phyloP scores from a whole-genome alignment of 768 basidiomycete species.

The Lentinula edodes region DNA sequence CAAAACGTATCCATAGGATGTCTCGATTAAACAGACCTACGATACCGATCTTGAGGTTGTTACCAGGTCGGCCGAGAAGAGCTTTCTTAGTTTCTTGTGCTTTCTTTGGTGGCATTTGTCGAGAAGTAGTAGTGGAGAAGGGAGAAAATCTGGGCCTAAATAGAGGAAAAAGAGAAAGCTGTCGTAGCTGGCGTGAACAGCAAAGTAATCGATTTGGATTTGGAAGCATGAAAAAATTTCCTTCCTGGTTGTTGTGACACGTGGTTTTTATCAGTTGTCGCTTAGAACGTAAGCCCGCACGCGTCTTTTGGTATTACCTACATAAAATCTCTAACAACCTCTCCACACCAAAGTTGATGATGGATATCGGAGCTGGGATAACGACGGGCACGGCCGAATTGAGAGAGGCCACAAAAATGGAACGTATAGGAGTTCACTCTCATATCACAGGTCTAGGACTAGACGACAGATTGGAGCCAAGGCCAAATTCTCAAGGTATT shows the following conservation, averaged over 20 bases:
- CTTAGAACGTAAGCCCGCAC: background rate
- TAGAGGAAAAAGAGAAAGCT: background rate
- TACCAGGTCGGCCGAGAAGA: conserved; percentile 85
- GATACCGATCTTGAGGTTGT: conserved; percentile 98
- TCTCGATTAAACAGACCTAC: conserved; percentile 65
- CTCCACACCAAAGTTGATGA: background rate
- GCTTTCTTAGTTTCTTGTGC: conserved; percentile 77
- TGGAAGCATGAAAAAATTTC: background rate
- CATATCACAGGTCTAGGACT: conserved; percentile 95
- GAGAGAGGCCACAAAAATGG: conserved; percentile 87
- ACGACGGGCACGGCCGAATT: conserved; percentile 73
- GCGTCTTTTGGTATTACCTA: background rate
- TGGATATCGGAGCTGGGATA: conserved; percentile 47
- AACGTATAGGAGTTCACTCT: conserved; percentile 89
- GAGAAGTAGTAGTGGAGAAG: conserved; percentile 31
- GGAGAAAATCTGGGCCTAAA: conserved; percentile 12
- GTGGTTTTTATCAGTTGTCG: background rate
- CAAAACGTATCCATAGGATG: conserved; percentile 11
- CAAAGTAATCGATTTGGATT: conserved; percentile 1
- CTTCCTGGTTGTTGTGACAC: background rate
- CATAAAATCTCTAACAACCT: background rate
- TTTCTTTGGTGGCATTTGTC: conserved; percentile 91
- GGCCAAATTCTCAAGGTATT: conserved; percentile 61
- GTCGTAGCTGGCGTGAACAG: background rate
- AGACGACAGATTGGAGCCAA: conserved; percentile 87